Evolutionary conservation across 2,329 filamentous ascomycete species (phyloP).

Genomic region (Paecilomyces niveus): DNA sequence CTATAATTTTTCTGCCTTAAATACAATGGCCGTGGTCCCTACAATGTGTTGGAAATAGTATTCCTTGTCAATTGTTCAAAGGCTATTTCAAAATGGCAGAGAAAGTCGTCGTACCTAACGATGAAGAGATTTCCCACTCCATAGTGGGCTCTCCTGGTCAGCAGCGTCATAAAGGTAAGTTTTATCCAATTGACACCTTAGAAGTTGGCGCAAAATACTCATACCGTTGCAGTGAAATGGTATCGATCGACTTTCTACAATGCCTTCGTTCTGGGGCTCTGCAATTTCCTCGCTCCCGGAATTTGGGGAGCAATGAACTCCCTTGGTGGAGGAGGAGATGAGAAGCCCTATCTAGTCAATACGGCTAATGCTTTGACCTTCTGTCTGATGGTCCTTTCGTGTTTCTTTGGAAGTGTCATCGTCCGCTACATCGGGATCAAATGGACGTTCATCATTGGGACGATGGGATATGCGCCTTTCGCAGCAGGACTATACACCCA

Average conservation of each 20-base stretch:
- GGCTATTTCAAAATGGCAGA: not conserved
- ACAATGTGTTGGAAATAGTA: not conserved
- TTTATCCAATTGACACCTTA: not conserved
- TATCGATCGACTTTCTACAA: slow-evolving; percentile 67
- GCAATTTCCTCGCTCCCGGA: slow-evolving; percentile 63
- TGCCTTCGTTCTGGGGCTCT: slow-evolving; percentile 62
- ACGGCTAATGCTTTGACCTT: slow-evolving; percentile 66
- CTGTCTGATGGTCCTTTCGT: slow-evolving; percentile 65
- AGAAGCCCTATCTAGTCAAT: slow-evolving; percentile 61
- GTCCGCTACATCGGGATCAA: slow-evolving; percentile 65
- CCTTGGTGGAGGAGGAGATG: slow-evolving; percentile 61
- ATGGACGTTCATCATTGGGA: slow-evolving; percentile 63
- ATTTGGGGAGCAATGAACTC: slow-evolving; percentile 71
- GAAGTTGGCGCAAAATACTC: slow-evolving; percentile 2
- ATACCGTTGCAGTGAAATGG: slow-evolving; percentile 52
- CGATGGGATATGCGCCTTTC: slow-evolving; percentile 64
- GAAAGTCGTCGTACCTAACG: not conserved
- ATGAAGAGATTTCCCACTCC: not conserved
- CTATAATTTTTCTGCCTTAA: not conserved
- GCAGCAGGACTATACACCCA: slow-evolving; percentile 66
- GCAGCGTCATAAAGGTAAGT: not conserved
- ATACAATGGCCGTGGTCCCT: not conserved
- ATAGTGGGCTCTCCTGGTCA: not conserved
- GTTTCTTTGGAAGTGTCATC: slow-evolving; percentile 57
- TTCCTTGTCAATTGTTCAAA: not conserved